Conservation (phyloP, 1,139 yeast genomes). For the Ogataea hybrid region DNA sequence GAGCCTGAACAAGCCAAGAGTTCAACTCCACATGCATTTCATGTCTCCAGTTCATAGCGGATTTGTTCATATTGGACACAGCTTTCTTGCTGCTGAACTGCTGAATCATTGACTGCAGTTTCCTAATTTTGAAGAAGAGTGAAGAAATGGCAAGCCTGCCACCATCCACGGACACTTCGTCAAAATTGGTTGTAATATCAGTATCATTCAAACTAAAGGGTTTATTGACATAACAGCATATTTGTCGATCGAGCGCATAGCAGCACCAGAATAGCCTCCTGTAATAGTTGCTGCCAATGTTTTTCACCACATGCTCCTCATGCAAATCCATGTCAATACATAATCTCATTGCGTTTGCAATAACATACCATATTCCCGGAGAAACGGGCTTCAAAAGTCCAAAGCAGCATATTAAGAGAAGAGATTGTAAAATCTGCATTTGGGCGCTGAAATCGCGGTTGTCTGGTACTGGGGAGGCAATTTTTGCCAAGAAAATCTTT, state of each 20-base stretch:
- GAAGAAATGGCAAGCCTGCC: conserved; percentile 7
- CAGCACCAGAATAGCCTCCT: conserved; percentile 29
- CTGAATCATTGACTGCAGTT: conserved; percentile 20
- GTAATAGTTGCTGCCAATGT: conserved; percentile 6
- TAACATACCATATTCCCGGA: conserved; percentile 32
- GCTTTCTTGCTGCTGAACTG: conserved; percentile 11
- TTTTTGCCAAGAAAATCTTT: conserved; percentile 7
- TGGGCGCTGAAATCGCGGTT: conserved; percentile 7
- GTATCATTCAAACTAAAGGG: conserved; percentile 27
- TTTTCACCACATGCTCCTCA: conserved; percentile 21
- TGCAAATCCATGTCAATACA: conserved; percentile 30
- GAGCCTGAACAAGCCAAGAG: conserved; percentile 14
- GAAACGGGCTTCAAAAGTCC: conserved; percentile 27
- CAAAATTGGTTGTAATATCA: conserved; percentile 18
- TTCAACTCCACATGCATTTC: conserved; percentile 19
- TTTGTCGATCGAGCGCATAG: conserved; percentile 29
- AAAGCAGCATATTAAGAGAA: conserved; percentile 21
- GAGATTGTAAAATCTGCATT: conserved; percentile 18
- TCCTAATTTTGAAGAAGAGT: conserved; percentile 15
- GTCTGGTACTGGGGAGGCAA: neutral
- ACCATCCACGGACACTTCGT: conserved; percentile 1
- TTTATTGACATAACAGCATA: conserved; percentile 26
- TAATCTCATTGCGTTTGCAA: conserved; percentile 26
- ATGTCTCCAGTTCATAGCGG: conserved; percentile 11
- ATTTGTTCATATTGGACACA: neutral